A percentile compares a stretch with the other conserved stretches of the same genome.
These are phyloP conservation scores for Tremella yokohamensis DNA, from an alignment of 768 basidiomycete species.

Conservation along the genomic window DNA sequence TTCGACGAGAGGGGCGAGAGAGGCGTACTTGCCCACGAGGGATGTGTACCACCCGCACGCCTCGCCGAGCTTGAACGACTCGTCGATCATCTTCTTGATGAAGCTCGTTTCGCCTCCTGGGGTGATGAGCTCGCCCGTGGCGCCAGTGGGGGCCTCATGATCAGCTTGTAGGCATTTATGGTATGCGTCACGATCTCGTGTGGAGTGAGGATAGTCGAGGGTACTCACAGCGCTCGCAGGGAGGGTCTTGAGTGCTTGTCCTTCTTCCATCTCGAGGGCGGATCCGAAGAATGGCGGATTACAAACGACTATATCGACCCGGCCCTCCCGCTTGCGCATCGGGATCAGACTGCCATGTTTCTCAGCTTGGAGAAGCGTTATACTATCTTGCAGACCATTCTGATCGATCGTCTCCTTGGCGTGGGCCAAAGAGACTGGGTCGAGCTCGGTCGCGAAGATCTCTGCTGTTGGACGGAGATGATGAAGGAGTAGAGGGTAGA, in stretches of 20 bases:
- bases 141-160: conserved; percentile 74
- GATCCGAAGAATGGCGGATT: conserved; percentile 95
- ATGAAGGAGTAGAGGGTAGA: conserved; percentile 69
- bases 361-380: conserved; percentile 54
- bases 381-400: conserved; percentile 59
- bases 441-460: conserved; percentile 61
- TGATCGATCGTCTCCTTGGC: conserved; percentile 60
- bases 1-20: conserved; percentile 62
- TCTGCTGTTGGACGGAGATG: conserved; percentile 20
- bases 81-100: conserved; percentile 69
- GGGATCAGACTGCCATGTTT: conserved; percentile 7
- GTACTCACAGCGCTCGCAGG: conserved; percentile 66
- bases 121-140: conserved; percentile 82
- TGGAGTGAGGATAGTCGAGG: background rate
- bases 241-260: conserved; percentile 63
- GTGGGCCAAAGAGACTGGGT: conserved; percentile 59
- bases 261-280: conserved; percentile 62
- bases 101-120: conserved; percentile 80
- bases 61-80: conserved; percentile 59
- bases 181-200: background rate
- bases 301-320: conserved; percentile 80
- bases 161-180: background rate
- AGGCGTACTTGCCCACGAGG: conserved; percentile 82
- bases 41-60: conserved; percentile 90
- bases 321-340: conserved; percentile 48